phyloP scores from a whole-genome alignment of 106 monocot species.

The Apostasia shenzhenica region DNA sequence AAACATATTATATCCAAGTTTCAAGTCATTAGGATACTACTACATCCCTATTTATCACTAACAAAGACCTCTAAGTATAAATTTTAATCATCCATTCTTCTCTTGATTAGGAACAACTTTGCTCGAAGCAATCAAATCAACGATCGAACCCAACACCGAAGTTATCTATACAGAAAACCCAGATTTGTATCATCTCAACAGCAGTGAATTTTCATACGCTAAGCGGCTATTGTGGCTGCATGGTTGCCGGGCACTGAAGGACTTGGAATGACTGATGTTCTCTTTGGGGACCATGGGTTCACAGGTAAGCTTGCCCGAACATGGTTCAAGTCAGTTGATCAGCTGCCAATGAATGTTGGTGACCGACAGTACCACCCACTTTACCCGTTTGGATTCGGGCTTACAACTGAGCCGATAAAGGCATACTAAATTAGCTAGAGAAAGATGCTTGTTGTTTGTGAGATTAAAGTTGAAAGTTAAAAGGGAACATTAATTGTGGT shows the following conservation, averaged over 20 bases:
- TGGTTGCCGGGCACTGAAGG: conserved; percentile 70
- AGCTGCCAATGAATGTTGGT: conserved; percentile 54
- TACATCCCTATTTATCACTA: no score
- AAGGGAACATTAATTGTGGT: neutral
- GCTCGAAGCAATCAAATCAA: conserved; percentile 1
- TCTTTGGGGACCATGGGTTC: conserved; percentile 17
- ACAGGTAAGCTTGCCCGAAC: conserved; percentile 42
- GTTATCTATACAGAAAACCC: conserved; percentile 24
- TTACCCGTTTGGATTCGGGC: conserved; percentile 47
- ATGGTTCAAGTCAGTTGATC: conserved; percentile 50
- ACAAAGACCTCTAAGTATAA: no score
- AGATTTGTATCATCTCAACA: conserved; percentile 6
- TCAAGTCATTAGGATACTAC: no score
- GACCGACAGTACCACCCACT: conserved; percentile 45
- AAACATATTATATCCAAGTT: no score
- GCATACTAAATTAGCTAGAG: no score
- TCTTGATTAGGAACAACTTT: no score
- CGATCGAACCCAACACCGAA: conserved; percentile 10
- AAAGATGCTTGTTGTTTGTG: no score
- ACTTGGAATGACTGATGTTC: conserved; percentile 32
- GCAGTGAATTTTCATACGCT: conserved; percentile 13
- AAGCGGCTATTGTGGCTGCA: conserved; percentile 54
- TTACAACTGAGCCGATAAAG: conserved; percentile 19
- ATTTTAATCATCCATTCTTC: no score
- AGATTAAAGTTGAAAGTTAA: neutral